Percentiles rank a stretch among this genome's conserved stretches.
Conservation (phyloP, 2,329 filamentous ascomycete genomes). For the Mycosphaerella sp. region DNA sequence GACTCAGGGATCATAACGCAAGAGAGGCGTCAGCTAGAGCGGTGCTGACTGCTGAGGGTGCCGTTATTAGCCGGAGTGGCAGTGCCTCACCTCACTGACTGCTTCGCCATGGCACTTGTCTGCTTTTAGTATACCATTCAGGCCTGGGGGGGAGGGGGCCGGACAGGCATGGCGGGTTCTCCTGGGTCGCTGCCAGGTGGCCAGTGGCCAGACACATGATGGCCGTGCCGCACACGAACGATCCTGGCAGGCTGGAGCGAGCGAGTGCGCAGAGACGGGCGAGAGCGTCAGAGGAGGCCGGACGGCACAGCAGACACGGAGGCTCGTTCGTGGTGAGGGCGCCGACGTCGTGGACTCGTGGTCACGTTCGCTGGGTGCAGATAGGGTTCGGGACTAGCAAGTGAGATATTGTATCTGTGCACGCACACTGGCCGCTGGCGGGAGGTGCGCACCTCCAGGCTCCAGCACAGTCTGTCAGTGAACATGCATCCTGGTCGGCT, state of each 20-base stretch:
- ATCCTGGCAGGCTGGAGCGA: constrained; percentile 4
- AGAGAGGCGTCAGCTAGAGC: constrained; percentile 21
- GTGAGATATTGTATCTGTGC: not conserved
- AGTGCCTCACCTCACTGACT: constrained; percentile 6
- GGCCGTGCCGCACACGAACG: constrained; percentile 3
- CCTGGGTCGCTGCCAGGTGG: constrained; percentile 1
- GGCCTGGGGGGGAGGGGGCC: not conserved
- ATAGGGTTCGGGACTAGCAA: not conserved
- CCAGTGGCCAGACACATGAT: not conserved
- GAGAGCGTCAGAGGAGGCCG: constrained; percentile 1
- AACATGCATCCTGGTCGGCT: too few relatives aligned
- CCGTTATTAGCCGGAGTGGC: constrained; percentile 14
- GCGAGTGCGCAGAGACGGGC: not conserved
- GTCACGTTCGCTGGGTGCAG: not conserved
- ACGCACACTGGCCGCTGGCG: too few relatives aligned
- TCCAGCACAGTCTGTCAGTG: too few relatives aligned
- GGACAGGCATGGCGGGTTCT: constrained; percentile 2
- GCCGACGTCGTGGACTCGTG: too few relatives aligned
- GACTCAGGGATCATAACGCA: constrained; percentile 26
- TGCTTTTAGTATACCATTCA: constrained; percentile 7
- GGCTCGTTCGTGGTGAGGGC: not conserved
- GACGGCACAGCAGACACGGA: constrained; percentile 2
- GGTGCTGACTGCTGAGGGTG: constrained; percentile 6
- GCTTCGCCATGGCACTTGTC: not conserved
- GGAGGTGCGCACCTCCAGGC: not conserved